Conservation (phyloP, 2,329 filamentous ascomycete species). For the Periconia macrospinosa region DNA sequence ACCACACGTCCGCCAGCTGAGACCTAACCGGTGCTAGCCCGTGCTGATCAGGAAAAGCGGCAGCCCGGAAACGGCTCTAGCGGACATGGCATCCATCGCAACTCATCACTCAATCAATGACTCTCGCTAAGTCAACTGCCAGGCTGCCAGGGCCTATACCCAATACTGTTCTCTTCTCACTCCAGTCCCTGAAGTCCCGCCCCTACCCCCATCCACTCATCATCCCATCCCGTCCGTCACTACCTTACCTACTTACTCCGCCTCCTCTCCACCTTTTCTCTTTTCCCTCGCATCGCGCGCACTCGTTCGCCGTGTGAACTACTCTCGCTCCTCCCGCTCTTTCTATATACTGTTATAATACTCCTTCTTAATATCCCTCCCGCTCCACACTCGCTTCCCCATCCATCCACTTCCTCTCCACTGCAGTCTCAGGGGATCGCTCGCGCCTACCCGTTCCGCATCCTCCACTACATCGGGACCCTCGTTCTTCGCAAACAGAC, state of each 20-base stretch:
- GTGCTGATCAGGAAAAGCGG: too few species aligned
- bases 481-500: neutral
- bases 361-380: slow-evolving; percentile 1
- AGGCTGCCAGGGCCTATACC: too few species aligned
- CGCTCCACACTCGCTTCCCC: slow-evolving; percentile 25
- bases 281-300: slow-evolving; percentile 4
- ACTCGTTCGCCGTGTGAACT: slow-evolving; percentile 8
- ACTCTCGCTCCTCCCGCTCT: neutral
- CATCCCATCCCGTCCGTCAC: neutral
- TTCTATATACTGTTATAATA: slow-evolving; percentile 15
- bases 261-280: slow-evolving; percentile 8
- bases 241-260: slow-evolving; percentile 4
- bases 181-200: neutral
- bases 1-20: too few species aligned
- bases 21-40: too few species aligned
- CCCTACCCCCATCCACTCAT: too few species aligned
- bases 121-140: too few species aligned
- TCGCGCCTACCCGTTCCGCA: slow-evolving; percentile 25
- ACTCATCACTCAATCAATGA: too few species aligned
- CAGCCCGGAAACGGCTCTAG: too few species aligned
- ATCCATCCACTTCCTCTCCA: neutral
- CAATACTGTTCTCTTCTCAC: too few species aligned
- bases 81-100: too few species aligned
- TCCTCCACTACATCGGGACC: neutral
- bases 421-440: slow-evolving; percentile 17